Conservation (phyloP, 441 rosid genomes). For the Erodium trifolium region DNA sequence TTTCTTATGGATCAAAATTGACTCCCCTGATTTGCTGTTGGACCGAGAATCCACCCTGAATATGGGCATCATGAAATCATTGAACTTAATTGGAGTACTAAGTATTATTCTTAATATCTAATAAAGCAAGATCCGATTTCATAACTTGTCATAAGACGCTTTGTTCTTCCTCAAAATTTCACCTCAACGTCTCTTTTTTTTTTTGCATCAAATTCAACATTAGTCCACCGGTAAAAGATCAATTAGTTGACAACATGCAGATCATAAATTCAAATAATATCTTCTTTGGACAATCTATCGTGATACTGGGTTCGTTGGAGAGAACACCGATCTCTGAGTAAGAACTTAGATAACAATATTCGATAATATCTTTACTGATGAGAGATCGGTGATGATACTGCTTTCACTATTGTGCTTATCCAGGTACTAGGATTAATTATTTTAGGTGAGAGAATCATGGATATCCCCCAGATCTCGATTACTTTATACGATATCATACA, state of each 20-base stretch:
- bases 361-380: too few species aligned
- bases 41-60: constrained; percentile 73
- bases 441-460: too few species aligned
- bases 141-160: background rate
- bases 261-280: background rate
- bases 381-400: too few species aligned
- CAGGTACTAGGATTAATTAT: too few species aligned
- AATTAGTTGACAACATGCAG: background rate
- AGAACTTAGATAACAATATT: too few species aligned
- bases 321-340: too few species aligned
- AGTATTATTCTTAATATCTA: background rate
- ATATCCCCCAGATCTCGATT: too few species aligned
- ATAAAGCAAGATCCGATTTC: background rate
- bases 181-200: background rate
- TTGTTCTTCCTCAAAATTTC: background rate
- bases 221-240: background rate
- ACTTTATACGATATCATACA: too few species aligned
- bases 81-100: constrained; percentile 2
- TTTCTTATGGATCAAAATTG: constrained; percentile 79
- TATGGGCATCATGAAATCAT: constrained; percentile 13
- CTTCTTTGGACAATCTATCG: too few species aligned
- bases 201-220: too few species aligned
- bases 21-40: constrained; percentile 40
- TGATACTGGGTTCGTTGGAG: too few species aligned
- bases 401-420: too few species aligned